Evolutionary conservation across 768 basidiomycete species (phyloP).

Genomic region (Sporobolomyces pararoseus): DNA sequence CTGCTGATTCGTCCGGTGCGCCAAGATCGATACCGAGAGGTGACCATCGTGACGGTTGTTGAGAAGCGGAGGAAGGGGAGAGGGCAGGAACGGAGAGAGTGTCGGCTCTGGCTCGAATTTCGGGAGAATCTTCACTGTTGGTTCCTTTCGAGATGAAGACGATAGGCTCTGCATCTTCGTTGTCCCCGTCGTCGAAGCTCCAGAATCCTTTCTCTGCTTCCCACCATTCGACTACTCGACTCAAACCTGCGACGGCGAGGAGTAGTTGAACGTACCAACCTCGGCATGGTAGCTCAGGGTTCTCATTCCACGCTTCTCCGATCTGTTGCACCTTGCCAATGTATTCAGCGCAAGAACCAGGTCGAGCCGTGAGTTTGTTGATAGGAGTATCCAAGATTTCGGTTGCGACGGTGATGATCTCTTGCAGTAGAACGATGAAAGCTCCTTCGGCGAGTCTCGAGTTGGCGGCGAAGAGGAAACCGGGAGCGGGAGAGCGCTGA

Average conservation of each 20-base stretch:
- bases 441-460: conserved; percentile 32
- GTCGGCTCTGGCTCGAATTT: conserved; percentile 60
- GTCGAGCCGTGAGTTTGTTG: conserved; percentile 74
- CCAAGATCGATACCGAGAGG: conserved; percentile 44
- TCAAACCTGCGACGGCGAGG: conserved; percentile 89
- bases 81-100: conserved; percentile 28
- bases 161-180: conserved; percentile 83
- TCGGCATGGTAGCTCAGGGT: conserved; percentile 94
- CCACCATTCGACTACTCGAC: conserved; percentile 90
- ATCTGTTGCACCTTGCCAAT: conserved; percentile 87
- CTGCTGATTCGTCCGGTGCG: background rate
- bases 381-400: conserved; percentile 88
- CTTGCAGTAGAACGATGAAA: conserved; percentile 41
- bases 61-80: background rate
- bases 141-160: conserved; percentile 89
- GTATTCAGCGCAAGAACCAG: conserved; percentile 76
- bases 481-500: conserved; percentile 24
- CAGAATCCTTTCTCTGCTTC: conserved; percentile 99
- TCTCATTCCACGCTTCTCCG: conserved; percentile 93
- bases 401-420: conserved; percentile 85
- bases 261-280: conserved; percentile 98
- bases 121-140: conserved; percentile 60
- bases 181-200: conserved; percentile 72
- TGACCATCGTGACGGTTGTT: conserved; percentile 23
- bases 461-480: background rate